Conservation (phyloP, 2,329 filamentous ascomycete genomes). For the Ramichloridium luteum region DNA sequence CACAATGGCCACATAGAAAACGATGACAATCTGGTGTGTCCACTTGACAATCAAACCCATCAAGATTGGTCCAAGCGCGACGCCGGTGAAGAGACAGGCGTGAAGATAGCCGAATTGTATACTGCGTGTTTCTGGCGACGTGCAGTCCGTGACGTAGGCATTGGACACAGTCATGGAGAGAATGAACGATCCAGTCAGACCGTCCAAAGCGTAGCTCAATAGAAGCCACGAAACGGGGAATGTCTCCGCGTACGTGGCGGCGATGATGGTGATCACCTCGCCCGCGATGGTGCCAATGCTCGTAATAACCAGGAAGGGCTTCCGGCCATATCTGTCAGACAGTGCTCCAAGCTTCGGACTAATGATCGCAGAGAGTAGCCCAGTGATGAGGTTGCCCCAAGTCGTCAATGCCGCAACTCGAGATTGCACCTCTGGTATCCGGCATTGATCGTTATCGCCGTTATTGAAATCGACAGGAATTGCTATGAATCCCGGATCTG, state of each 20-base stretch:
- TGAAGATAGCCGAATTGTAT: constrained; percentile 85
- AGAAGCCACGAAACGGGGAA: constrained; percentile 71
- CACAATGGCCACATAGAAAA: constrained; percentile 70
- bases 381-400: constrained; percentile 60
- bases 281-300: constrained; percentile 61
- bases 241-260: constrained; percentile 59
- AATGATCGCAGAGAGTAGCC: constrained; percentile 65
- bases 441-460: constrained; percentile 65
- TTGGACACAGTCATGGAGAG: constrained; percentile 66
- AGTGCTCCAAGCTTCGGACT: constrained; percentile 73
- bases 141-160: constrained; percentile 84
- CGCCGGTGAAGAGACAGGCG: constrained; percentile 75
- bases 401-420: constrained; percentile 68
- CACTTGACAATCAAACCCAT: constrained; percentile 67
- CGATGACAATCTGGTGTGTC: constrained; percentile 61
- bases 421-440: constrained; percentile 64
- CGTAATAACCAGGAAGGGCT: constrained; percentile 57
- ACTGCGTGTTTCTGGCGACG: constrained; percentile 62
- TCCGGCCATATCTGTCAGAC: constrained; percentile 78
- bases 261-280: constrained; percentile 67
- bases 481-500: constrained; percentile 48
- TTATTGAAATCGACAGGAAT: constrained; percentile 52
- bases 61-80: constrained; percentile 73
- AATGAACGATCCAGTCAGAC: constrained; percentile 78
- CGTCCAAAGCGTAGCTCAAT: constrained; percentile 65